Base-by-base conservation (phyloP, 192 early-diverging fungal species). In the Backusella circina region DNA sequence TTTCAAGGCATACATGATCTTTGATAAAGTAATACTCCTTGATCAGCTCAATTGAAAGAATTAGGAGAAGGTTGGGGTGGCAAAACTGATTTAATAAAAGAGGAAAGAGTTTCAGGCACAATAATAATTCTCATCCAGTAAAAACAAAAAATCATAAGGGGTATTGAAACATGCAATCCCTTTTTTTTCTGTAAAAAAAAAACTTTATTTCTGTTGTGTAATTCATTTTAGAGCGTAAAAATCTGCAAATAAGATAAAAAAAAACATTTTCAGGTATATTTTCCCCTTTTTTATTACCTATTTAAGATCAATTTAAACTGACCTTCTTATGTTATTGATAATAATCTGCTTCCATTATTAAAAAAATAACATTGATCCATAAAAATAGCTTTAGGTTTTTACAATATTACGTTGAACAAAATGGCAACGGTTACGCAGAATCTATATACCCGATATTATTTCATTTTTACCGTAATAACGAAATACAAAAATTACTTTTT, bases 121-220 rank as follows among this genome's bases (percentile, higher is more conserved):
- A 61, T 12, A 26, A 61, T 61, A 61, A 61, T 61, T 61, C 54
- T 61, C 54, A 61, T 61, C 23, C 54, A 28, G 21, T 61, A 61
- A 61, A 28, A 61, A 57, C n/a, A 57, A 57, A 61, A 28, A 61
- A 5, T 28, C 7, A 61, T 10, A 61, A 61, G 51, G 51, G 51
- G 51, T 54, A 54, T 54, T 54, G n/a, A 54, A 54, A 54, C 51
- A 54, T 54, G 51, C 51, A 54, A 54, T 54, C 21, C 51, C 51
- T 21, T 54, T 54, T 54, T 21, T 54, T 54, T 54, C 21, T 51
- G 9, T 21, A 23, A 51, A 51, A 8, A 7, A 50, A 50, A 50
- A 51, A 51, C 50, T 51, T 23, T 51, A 51, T n/a, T 51, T 51
- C 50, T 51, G n/a, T 51, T 51, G 50, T 51, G 50, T 23, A 51